Percentiles rank a stretch among this genome's conserved stretches.
Conservation (phyloP, 805 yeast genomes). For the Yarrowia sp. region DNA sequence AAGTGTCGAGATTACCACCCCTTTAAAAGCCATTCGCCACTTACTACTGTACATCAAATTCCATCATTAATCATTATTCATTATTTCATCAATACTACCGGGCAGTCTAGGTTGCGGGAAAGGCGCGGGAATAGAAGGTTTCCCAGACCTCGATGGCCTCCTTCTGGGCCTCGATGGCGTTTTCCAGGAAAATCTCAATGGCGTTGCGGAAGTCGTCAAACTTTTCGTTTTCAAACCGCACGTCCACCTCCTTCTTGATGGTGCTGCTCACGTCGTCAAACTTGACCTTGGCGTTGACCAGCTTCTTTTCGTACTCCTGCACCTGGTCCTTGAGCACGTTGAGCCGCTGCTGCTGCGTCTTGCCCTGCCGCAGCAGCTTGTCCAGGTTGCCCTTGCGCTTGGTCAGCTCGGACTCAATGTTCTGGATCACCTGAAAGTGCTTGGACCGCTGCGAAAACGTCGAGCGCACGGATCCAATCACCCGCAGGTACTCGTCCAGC, state of each 20-base stretch:
- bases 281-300: constrained; percentile 60
- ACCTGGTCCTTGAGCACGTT: constrained; percentile 66
- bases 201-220: constrained; percentile 85
- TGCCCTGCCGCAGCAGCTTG: constrained; percentile 55
- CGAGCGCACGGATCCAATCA: constrained; percentile 74
- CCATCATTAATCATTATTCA: constrained; percentile 37
- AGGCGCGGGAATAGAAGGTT: constrained; percentile 60
- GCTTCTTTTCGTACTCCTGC: constrained; percentile 60
- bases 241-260: constrained; percentile 69
- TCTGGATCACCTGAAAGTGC: constrained; percentile 55
- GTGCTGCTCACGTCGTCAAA: constrained; percentile 70
- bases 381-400: constrained; percentile 59
- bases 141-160: constrained; percentile 64
- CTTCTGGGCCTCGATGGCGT: constrained; percentile 90
- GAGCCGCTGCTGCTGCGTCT: constrained; percentile 68
- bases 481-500: constrained; percentile 83
- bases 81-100: constrained; percentile 30
- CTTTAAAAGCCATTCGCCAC: too few relatives aligned
- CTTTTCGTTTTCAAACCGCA: constrained; percentile 71
- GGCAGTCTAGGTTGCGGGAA: constrained; percentile 14
- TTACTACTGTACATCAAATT: too few relatives aligned
- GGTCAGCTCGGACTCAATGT: constrained; percentile 56
- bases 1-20: too few relatives aligned
- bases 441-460: constrained; percentile 78
- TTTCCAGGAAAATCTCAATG: constrained; percentile 88